phyloP scores from a whole-genome alignment of 495 filamentous ascomycete species.

The Penicillium chermesinum region DNA sequence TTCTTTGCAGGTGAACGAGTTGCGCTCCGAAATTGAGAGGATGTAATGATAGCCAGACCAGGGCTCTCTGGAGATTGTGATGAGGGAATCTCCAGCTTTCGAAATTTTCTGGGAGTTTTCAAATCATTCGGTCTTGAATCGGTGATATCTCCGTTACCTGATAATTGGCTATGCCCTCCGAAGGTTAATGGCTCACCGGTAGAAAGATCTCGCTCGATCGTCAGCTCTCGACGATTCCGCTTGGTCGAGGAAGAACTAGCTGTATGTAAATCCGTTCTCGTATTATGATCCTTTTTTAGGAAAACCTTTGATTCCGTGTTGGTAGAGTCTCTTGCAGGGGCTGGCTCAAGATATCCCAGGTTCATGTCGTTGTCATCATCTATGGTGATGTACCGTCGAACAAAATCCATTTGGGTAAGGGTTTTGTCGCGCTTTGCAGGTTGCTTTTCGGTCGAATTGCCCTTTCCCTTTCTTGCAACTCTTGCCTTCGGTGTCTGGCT shows the following conservation, averaged over 20 bases:
- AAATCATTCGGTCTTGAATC: constrained; percentile 3
- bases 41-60: constrained; percentile 33
- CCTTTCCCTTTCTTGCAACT: constrained; percentile 14
- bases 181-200: constrained; percentile 24
- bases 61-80: constrained; percentile 46
- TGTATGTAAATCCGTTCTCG: neutral
- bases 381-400: constrained; percentile 36
- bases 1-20: constrained; percentile 28
- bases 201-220: constrained; percentile 22
- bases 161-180: constrained; percentile 7
- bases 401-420: constrained; percentile 46
- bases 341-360: constrained; percentile 30
- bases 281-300: neutral
- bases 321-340: constrained; percentile 9
- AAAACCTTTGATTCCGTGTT: neutral
- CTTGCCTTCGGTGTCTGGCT: constrained; percentile 18
- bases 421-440: constrained; percentile 34
- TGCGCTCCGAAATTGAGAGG: constrained; percentile 34
- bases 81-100: constrained; percentile 37
- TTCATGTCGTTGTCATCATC: constrained; percentile 33
- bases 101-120: constrained; percentile 32
- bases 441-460: constrained; percentile 20
- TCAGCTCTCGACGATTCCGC: constrained; percentile 9
- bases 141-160: neutral
- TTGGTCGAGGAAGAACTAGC: constrained; percentile 3